These are phyloP conservation scores for Lobosporangium transversale DNA, from an alignment of 192 early-diverging fungal species.

Conservation along the genomic window DNA sequence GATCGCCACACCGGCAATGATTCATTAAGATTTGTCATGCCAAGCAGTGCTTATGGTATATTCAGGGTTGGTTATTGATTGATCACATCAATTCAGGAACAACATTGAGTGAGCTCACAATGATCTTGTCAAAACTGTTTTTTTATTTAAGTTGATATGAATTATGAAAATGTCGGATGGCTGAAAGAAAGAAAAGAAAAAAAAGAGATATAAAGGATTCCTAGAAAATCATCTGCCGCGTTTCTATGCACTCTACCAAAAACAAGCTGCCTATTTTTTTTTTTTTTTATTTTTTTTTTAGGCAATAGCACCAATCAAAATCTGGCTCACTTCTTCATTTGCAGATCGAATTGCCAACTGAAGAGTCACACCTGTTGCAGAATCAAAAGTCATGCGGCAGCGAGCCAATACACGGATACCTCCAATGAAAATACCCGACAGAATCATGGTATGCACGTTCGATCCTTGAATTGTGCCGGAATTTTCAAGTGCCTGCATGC, in stretches of 20 bases:
- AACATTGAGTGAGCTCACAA: background rate
- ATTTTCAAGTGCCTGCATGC: conserved; percentile 87
- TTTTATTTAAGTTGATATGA: background rate
- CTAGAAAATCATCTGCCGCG: background rate
- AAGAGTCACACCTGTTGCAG: conserved; percentile 88
- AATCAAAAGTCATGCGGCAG: conserved; percentile 89
- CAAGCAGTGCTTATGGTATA: no score
- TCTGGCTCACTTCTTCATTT: conserved; percentile 71
- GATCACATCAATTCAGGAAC: background rate
- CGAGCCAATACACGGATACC: conserved; percentile 77
- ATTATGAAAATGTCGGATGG: background rate
- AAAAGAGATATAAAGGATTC: no score
- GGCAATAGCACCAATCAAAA: conserved; percentile 84
- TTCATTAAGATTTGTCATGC: no score
- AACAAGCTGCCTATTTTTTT: background rate
- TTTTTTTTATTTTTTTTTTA: conserved; percentile 23
- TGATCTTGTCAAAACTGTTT: background rate
- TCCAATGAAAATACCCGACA: conserved; percentile 91
- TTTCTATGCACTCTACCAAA: background rate
- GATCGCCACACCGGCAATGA: no score
- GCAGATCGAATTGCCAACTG: conserved; percentile 87
- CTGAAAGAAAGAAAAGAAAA: no score
- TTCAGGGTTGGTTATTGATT: no score
- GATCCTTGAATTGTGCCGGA: conserved; percentile 74
- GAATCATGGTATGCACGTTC: conserved; percentile 83